Base-by-base conservation (phyloP, 805 yeast species). In the Phaffomyces opuntiae region DNA sequence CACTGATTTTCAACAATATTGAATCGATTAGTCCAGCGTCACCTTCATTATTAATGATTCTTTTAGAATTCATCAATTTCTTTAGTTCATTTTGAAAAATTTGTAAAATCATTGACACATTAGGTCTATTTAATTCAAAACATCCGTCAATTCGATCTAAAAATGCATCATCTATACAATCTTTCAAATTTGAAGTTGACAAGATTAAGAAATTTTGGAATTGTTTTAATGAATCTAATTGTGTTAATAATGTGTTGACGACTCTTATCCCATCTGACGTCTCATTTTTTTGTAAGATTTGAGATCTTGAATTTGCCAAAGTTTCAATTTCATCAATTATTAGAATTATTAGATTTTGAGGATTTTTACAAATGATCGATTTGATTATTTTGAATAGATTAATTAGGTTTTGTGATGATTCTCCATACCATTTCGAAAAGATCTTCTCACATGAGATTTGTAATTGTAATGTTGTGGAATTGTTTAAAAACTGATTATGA, bases 241-340 rank as follows among this genome's bases (percentile, higher is more conserved):
- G 65, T 0, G 73, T 71, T 13, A 73, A 53, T 41, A 73, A 54
- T 2, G 74, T 67, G 44, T 72, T 72, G 7, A 72, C 75, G 1
- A 72, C 69, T 37, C 74, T 62, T 1, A 71, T 54, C 17, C 72
- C 63, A 50, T 70, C 75, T 1, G 69, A 63, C 2, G 75, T 63
- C 49, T 71, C 75, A 45, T 67, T 65, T 39, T 67, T 67, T 8
- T 52, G 53, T 35, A 65, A 47, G 5, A 68, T 49, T 16, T 62
- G 60, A 9, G 54, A 42, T 53, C 78, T 60, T 16, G 74, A 67
- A 34, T 66, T 59, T 1, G 74, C 74, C 31, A 73, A 57, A 0
- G 76, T 66, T 52, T 73, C 77, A 12, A 72, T 65, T 47, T 73
- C 78, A 51, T 73, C 77, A 40, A 73, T 67, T n/a, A 72, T 48